A percentile compares a stretch with the other conserved stretches of the same genome.
Evolutionary conservation across 2,329 filamentous ascomycete species (phyloP).

Genomic region (Chaetomiaceae sp.): DNA sequence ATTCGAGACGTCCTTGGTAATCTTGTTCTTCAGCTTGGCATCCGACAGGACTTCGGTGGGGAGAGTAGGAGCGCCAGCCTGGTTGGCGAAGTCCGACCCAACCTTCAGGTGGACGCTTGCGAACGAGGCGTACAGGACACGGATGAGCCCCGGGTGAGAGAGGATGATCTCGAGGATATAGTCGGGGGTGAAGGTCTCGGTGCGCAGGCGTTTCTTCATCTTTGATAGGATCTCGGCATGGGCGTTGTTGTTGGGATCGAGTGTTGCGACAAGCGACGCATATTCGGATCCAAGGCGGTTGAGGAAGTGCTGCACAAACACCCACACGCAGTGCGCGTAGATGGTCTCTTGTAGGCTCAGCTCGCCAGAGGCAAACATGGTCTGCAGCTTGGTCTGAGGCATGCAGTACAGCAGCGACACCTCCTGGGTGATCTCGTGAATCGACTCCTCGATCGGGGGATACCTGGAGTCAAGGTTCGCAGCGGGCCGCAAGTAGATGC

Average conservation of each 20-base stretch:
- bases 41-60: slow-evolving; percentile 69
- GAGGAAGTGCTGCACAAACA: slow-evolving; percentile 96
- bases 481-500: slow-evolving; percentile 81
- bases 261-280: slow-evolving; percentile 72
- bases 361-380: slow-evolving; percentile 77
- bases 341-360: slow-evolving; percentile 94
- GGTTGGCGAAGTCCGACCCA: slow-evolving; percentile 47
- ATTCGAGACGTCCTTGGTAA: slow-evolving; percentile 75
- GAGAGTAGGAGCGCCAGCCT: slow-evolving; percentile 51
- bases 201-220: slow-evolving; percentile 90
- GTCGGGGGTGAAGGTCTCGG: slow-evolving; percentile 95
- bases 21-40: slow-evolving; percentile 66
- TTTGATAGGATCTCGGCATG: slow-evolving; percentile 87
- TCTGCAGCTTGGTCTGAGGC: slow-evolving; percentile 93
- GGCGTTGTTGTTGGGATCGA: slow-evolving; percentile 75
- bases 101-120: slow-evolving; percentile 73
- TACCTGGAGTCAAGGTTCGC: slow-evolving; percentile 51
- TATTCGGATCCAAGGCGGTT: slow-evolving; percentile 94
- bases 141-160: slow-evolving; percentile 81
- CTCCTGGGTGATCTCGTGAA: slow-evolving; percentile 99
- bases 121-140: slow-evolving; percentile 85
- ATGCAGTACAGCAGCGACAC: slow-evolving; percentile 96
- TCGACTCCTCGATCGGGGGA: slow-evolving; percentile 87
- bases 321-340: slow-evolving; percentile 96
- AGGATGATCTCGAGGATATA: slow-evolving; percentile 98